Evolutionary conservation across 352 stramenopile genomes (phyloP), one percentile per base, ranked within the genome.

Genomic region (Pythium folliculosum): DNA sequence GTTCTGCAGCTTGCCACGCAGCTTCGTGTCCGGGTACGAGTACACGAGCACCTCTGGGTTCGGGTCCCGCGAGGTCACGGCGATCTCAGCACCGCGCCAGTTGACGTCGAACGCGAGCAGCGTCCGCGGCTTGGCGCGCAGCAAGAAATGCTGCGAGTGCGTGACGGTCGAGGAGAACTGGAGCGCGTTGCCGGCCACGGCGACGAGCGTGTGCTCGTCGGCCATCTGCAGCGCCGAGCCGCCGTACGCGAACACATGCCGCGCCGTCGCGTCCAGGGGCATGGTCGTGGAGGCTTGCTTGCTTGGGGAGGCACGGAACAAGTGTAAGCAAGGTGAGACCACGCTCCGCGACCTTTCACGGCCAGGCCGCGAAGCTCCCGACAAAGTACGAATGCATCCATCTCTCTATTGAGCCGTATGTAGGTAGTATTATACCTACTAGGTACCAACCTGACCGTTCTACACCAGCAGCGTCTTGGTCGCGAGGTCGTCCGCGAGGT

Each of bases 11-110:
- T 87, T 84, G 1, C 77, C 75, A 12, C 81, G 82, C 22, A 77
- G 70, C 70, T 91, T 92, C 72, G 92, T 91, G 72, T 94, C 84
- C 1, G 83, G 83, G 30, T 89, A 84, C 72, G 85, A 88, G 56
- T 89, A 91, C 32, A 94, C 65, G 16, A 75, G 69, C 37, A 94
- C 88, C 40, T 78, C 70, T 0, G 80, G 73, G n/a, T 77, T 68
- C 0, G 81, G 80, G 53, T 92, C 84, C 19, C 80, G 75, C 17
- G 71, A 63, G 0, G 80, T 81, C 49, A 92, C 63, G 0, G 82
- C 86, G 52, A 94, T 72, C n/a, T 80, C 81, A 3, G 67, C 63
- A 5, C 72, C 80, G 55, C 76, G 80, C 73, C 75, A 84, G 63
- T 88, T 90, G 64, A 79, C 75, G 45, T 92, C 86, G 35, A 92